These are phyloP conservation scores for Saccharomyces hybrid DNA, from an alignment of 1,139 yeast species.

Conservation along the genomic window DNA sequence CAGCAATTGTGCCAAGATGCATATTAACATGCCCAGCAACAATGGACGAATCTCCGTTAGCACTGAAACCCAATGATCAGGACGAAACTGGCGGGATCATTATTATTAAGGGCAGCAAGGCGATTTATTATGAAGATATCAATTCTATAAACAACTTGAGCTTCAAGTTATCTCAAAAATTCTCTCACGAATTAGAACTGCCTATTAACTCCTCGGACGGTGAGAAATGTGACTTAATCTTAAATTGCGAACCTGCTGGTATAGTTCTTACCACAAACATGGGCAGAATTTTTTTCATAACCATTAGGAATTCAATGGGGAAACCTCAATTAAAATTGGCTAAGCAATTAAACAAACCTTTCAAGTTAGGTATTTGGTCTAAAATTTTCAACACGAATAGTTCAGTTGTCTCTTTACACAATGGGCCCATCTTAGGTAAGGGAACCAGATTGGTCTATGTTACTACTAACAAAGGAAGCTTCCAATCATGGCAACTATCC, in stretches of 20 bases:
- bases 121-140: constrained; percentile 37
- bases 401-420: constrained; percentile 54
- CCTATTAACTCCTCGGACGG: constrained; percentile 36
- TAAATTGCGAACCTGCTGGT: constrained; percentile 70
- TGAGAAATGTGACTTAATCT: constrained; percentile 51
- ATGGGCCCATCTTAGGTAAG: constrained; percentile 47
- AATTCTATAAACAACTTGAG: constrained; percentile 35
- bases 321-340: constrained; percentile 42
- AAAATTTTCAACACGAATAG: constrained; percentile 17
- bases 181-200: constrained; percentile 29
- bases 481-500: constrained; percentile 42
- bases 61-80: not conserved
- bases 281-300: constrained; percentile 55
- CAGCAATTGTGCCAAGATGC: constrained; percentile 45
- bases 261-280: constrained; percentile 61
- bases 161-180: constrained; percentile 24
- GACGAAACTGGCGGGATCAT: constrained; percentile 20
- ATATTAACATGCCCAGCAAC: constrained; percentile 60
- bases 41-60: constrained; percentile 36
- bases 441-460: constrained; percentile 42
- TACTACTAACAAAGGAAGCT: constrained; percentile 37
- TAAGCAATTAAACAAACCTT: constrained; percentile 28
- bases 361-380: constrained; percentile 30
- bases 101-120: constrained; percentile 40
- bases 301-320: constrained; percentile 63